Evolutionary conservation across 345 rosid genomes (phyloP), one percentile per base, ranked within the genome.

Genomic region (Laguncularia racemosa): DNA sequence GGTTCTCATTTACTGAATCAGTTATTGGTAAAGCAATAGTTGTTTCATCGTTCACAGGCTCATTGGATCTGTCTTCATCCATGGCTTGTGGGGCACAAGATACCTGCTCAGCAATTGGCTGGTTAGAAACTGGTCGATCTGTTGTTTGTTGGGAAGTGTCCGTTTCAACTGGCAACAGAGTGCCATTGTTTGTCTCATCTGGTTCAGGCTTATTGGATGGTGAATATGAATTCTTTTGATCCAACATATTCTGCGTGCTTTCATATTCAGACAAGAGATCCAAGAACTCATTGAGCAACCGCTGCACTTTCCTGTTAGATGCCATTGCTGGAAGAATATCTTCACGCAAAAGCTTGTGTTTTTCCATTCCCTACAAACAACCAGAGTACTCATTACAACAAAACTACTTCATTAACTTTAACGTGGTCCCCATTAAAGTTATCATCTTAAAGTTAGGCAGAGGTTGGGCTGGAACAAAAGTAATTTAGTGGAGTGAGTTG

Each of bases 291-390:
- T 83, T 87, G 47, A 95, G 95, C 43, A 95, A 77, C 40, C 96
- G 83, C 77, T 95, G 99, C 45, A 95, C 99, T 76, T 90, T 95
- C 55, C 99, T 75, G 71, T 95, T 95, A 33, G 97, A 76, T 54
- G 97, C 99, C 92, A 87, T 82, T 46, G 97, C 96, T 5, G 99
- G 97, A 63, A 95, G 96, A 74, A 95, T 81, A 69, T 90, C 96
- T 45, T 89, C 89, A 66, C 81, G 68, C 57, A 93, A 70, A 58
- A 89, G 92, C 58, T 82, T 89, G 82, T 85, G 97, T 76, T 90
- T 95, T 75, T 76, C 73, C 85, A 88, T 81, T 70, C 97, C 97
- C 99, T 90, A 76, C 48, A 84, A 55, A 20, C 16, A 53, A 38
- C 44, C 48, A 19, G 10, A 4, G 40, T 4, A 33, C 7, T 33